These are phyloP conservation scores for Mycena capillaripes DNA, from an alignment of 768 basidiomycete species.

Conservation along the genomic window DNA sequence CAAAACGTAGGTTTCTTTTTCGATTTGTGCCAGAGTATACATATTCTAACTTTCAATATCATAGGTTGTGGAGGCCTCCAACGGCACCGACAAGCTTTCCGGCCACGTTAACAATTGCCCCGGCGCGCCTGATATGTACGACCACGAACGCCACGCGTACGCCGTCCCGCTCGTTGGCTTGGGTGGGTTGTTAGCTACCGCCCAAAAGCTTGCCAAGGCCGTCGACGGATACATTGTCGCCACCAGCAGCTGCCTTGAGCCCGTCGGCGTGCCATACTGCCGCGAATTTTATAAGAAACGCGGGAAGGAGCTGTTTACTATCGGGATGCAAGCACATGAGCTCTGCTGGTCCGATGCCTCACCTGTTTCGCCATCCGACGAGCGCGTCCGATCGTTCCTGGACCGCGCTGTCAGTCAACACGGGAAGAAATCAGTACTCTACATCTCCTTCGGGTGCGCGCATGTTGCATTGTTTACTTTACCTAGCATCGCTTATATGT, in stretches of 20 bases:
- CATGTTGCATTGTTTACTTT: not conserved
- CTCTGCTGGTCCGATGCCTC: not conserved
- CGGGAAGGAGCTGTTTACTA: constrained; percentile 10
- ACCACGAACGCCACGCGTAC: constrained; percentile 22
- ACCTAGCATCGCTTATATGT: not conserved
- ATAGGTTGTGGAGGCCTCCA: constrained; percentile 8
- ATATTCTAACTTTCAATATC: not conserved
- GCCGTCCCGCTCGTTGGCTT: not conserved
- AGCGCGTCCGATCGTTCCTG: constrained; percentile 1
- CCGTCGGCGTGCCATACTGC: constrained; percentile 8
- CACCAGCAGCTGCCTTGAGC: constrained; percentile 3
- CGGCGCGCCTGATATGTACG: constrained; percentile 31
- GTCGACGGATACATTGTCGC: constrained; percentile 3
- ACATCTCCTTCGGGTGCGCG: constrained; percentile 30
- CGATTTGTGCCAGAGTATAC: not conserved
- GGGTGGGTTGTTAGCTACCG: not conserved
- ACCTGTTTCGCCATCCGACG: not conserved
- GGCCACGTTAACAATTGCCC: constrained; percentile 8
- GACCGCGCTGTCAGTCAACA: not conserved
- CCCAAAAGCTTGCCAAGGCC: constrained; percentile 8
- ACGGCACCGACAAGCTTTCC: constrained; percentile 25
- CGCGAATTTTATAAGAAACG: not conserved
- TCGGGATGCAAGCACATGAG: constrained; percentile 18
- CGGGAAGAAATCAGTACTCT: constrained; percentile 20
- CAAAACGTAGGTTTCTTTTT: not conserved